Evolutionary conservation across 768 basidiomycete genomes (phyloP).

Genomic region (Auriscalpium microsporum): DNA sequence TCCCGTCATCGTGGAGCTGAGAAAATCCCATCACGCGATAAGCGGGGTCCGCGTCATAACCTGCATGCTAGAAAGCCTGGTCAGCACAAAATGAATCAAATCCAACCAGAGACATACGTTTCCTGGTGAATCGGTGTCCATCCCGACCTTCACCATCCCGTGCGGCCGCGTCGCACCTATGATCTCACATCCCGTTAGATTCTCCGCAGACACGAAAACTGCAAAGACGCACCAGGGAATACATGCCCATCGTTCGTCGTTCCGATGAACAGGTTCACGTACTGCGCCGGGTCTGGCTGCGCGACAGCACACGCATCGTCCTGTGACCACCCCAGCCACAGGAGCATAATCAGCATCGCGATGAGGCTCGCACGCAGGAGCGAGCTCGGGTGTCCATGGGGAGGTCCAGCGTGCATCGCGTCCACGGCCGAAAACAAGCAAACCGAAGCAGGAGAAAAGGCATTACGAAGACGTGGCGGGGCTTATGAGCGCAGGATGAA

Average conservation of each 20-base stretch:
- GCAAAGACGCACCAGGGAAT: constrained; percentile 41
- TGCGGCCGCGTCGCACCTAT: constrained; percentile 56
- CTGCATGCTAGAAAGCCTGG: constrained; percentile 24
- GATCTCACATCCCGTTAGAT: too few species aligned
- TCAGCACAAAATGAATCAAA: constrained; percentile 17
- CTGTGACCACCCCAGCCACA: neutral
- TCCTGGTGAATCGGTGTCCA: constrained; percentile 59
- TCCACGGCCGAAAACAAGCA: too few species aligned
- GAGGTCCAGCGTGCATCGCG: too few species aligned
- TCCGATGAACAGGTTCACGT: constrained; percentile 54
- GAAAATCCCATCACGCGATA: constrained; percentile 48
- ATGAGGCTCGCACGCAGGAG: too few species aligned
- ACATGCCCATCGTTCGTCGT: constrained; percentile 58
- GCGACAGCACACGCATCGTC: neutral
- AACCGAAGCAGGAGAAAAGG: too few species aligned
- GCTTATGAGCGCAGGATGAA: too few species aligned
- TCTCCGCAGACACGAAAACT: neutral
- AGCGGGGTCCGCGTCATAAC: constrained; percentile 28
- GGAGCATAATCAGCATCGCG: too few species aligned
- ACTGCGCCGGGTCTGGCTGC: constrained; percentile 16
- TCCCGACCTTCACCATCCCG: constrained; percentile 62
- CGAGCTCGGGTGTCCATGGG: too few species aligned
- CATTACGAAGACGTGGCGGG: too few species aligned
- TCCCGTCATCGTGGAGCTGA: constrained; percentile 55
- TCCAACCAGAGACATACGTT: constrained; percentile 33